Base-by-base conservation (phyloP, 176 grass and related monocot genomes). In the Carex kokanica region DNA sequence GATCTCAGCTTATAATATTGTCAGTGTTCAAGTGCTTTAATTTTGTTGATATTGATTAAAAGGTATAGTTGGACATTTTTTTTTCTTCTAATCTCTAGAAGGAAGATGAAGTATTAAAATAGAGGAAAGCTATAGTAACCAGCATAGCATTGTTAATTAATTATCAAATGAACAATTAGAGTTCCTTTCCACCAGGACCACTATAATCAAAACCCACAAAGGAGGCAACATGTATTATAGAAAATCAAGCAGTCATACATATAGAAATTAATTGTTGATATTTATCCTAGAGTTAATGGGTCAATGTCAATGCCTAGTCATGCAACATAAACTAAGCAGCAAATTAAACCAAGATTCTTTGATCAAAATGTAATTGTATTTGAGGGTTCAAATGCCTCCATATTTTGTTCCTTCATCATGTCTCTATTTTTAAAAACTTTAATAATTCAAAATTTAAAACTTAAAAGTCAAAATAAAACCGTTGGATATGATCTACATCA, bases 271-370 rank as follows among this genome's bases (percentile, higher is more conserved):
- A 78, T 90, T 85, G 79, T 86, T 89, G 61, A 81, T 78, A 81
- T 87, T 81, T 89, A 90, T 95, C 83, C 86, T 78, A 54, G 40
- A 81, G 34, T 84, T 87, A 80, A 69, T 78, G 27, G 32, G 90
- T 95, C 88, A 57, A 78, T 86, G 88, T 89, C 90, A 78, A 11
- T 43, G 88, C 90, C 83, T 81, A 74, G 88, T 91, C 85, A 92
- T 80, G 67, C 84, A 82, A 87, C 86, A 85, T 87, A 92, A 89
- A 87, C 63, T 86, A 29, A 81, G 51, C 51, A 84, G 78, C 60
- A 82, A 54, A n/a, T n/a, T n/a, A n/a, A n/a, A 84, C 52, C 79
- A 80, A 88, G 80, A 82, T 74, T 85, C 21, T 84, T 81, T 56
- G 36, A 45, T 80, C 27, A 81, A 43, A 64, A 81, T 8, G 3